Evolutionary conservation across 768 basidiomycete genomes (phyloP).

Genomic region (Rhodotorula toruloides): DNA sequence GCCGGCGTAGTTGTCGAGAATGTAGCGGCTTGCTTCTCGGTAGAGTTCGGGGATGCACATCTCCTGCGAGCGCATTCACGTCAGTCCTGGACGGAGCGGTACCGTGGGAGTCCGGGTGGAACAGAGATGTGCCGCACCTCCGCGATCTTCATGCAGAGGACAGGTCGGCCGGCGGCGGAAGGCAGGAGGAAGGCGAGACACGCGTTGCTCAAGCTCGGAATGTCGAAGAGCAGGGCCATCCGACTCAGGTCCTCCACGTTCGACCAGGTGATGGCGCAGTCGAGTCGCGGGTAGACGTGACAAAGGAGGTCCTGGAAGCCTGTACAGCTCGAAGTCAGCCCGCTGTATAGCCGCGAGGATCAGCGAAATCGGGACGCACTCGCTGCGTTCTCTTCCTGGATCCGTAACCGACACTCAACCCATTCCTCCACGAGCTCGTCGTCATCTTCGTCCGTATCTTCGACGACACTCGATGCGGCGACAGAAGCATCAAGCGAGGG

Average conservation of each 20-base stretch:
- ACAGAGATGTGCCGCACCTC: conserved; percentile 51
- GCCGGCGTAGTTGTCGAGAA: conserved; percentile 51
- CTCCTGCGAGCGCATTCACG: not conserved
- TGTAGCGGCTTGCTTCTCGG: conserved; percentile 82
- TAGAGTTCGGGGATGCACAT: conserved; percentile 50
- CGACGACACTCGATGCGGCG: not conserved
- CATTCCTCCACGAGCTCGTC: conserved; percentile 9
- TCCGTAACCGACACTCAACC: conserved; percentile 71
- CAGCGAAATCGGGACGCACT: conserved; percentile 43
- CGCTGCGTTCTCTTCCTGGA: conserved; percentile 82
- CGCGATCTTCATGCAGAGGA: conserved; percentile 78
- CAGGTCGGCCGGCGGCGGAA: conserved; percentile 84
- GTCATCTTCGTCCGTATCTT: not conserved
- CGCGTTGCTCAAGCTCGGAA: conserved; percentile 47
- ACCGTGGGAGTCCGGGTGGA: not conserved
- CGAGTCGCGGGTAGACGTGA: conserved; percentile 54
- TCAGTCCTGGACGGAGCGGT: no score
- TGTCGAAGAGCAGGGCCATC: conserved; percentile 28
- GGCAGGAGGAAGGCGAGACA: conserved; percentile 83
- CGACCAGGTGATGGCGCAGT: conserved; percentile 91
- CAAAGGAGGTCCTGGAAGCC: conserved; percentile 12
- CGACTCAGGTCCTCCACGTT: conserved; percentile 71
- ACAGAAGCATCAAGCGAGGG: no score
- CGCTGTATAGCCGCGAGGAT: not conserved
- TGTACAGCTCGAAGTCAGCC: conserved; percentile 17